Evolutionary conservation across 176 grass and related monocot genomes (phyloP).

Genomic region (Ensete glaucum): DNA sequence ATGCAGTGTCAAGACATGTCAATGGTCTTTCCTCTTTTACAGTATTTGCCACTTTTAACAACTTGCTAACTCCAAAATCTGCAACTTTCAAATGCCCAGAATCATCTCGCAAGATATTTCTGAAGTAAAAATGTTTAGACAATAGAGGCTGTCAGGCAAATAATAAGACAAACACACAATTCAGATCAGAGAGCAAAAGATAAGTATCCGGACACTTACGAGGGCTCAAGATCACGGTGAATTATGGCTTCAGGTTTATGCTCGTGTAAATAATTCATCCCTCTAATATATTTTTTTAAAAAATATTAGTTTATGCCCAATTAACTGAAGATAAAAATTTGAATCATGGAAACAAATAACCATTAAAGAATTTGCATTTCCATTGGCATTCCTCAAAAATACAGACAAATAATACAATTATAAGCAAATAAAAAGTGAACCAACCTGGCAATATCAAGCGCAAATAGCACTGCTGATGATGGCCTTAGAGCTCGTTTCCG

Average conservation of each 20-base stretch:
- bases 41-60: constrained; percentile 69
- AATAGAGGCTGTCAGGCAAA: background rate
- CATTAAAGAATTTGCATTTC: background rate
- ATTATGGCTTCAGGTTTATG: constrained; percentile 90
- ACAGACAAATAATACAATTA: background rate
- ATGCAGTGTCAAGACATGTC: constrained; percentile 54
- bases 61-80: constrained; percentile 89
- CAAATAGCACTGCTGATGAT: constrained; percentile 63
- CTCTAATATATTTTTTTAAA: constrained; percentile 31
- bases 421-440: constrained; percentile 8
- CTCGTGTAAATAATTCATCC: constrained; percentile 91
- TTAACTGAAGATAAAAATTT: background rate
- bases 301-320: constrained; percentile 16
- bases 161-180: background rate
- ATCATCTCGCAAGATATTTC: constrained; percentile 93
- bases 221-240: constrained; percentile 93
- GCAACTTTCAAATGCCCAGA: constrained; percentile 93
- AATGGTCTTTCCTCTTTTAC: constrained; percentile 63
- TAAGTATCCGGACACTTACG: constrained; percentile 46
- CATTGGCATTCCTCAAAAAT: background rate
- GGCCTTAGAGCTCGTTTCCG: constrained; percentile 48
- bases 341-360: background rate
- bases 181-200: constrained; percentile 13
- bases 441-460: constrained; percentile 98
- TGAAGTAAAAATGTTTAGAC: constrained; percentile 29